Evolutionary conservation across 768 basidiomycete species (phyloP), one percentile per base, ranked within the genome.

Genomic region (Polyporus arcularius): DNA sequence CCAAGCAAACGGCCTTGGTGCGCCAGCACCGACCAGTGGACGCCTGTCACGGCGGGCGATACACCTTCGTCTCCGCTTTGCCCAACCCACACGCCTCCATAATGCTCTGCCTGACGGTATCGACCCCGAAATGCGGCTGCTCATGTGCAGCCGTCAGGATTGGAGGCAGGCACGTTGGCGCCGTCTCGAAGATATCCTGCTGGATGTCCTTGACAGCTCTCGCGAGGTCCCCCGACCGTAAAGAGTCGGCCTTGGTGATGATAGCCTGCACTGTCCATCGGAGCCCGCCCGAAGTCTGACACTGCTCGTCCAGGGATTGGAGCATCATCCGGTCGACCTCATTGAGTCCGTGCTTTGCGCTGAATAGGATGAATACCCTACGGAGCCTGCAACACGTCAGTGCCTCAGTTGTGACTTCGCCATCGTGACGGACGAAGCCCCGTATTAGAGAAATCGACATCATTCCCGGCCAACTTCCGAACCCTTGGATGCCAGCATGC

Each of bases 301-400:
- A 60, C 74, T 67, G 60, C 78, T 64, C 68, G 70, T 71, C 68
- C 39, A 92, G 78, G 43, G 82, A 76, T 12, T 72, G 65, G 3
- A 92, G 80, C 89, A 92, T 91, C 52, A 76, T 74, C 9, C 72
- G 70, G 67, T 93, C 91, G 38, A 74, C 75, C 30, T 76, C 70
- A 58, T 81, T 84, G 7, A 92, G 58, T 0, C 84, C 80, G 62
- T 92, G 88, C 64, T 83, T 83, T 4, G 81, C 86, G 66, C 88
- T 88, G 70, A 92, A 79, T 4, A 90, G 73, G 60, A 91, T 81
- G 71, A 86, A 92, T 28, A 92, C 78, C 11, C 90, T 82, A 57
- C 82, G 81, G 8, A 93, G 76, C 66, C 90, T 92, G 64, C 6
- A 9, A 31, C 38, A 47, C 35, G 48, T 30, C 40, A 35, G 6